phyloP scores from a whole-genome alignment of 106 monocot species.

The Xerophyta viscosa region DNA sequence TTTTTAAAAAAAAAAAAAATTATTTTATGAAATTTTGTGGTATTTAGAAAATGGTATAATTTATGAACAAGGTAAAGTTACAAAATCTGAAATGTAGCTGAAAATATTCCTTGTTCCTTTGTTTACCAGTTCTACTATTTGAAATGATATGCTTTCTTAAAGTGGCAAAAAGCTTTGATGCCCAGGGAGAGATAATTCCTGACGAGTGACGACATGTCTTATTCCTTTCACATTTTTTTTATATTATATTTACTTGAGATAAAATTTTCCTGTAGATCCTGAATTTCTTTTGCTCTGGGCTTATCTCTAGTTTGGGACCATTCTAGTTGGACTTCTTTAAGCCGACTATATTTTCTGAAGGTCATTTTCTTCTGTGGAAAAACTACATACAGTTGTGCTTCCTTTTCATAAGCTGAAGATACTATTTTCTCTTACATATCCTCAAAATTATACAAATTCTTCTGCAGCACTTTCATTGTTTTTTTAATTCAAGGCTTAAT shows the following conservation, averaged over 20 bases:
- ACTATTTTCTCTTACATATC: too few species aligned
- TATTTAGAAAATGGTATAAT: background rate
- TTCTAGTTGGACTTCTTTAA: background rate
- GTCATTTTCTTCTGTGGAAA: too few species aligned
- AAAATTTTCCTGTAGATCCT: background rate
- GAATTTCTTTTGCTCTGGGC: background rate
- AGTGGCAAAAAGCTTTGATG: background rate
- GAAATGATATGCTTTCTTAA: background rate
- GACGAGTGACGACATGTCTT: background rate
- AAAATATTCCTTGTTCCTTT: background rate
- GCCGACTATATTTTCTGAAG: too few species aligned
- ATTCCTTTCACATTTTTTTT: too few species aligned
- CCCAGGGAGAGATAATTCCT: background rate
- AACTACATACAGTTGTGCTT: too few species aligned
- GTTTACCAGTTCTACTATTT: background rate
- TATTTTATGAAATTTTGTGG: background rate
- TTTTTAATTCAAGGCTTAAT: too few species aligned
- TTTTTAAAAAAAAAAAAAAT: background rate
- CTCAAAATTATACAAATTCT: too few species aligned
- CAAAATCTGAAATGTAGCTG: background rate
- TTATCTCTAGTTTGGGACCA: background rate
- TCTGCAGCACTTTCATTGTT: too few species aligned
- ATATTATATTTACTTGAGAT: too few species aligned
- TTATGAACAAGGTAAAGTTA: background rate
- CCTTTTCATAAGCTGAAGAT: too few species aligned